Base-by-base conservation (phyloP, 73 alveolate species). In the Blepharisma stoltei region DNA sequence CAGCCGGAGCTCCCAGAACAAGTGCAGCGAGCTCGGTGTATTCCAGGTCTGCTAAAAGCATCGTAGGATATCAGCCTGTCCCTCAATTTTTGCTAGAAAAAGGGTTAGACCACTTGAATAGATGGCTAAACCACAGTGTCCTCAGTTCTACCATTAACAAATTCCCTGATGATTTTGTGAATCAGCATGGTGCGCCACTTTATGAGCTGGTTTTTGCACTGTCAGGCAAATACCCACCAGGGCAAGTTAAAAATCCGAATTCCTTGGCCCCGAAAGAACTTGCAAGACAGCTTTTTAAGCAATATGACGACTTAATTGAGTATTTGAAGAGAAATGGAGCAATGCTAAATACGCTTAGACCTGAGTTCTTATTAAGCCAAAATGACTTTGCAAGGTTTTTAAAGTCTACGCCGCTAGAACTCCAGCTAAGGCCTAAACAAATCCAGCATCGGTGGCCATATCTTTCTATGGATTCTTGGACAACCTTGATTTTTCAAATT, bases 181-280 rank as follows among this genome's bases (percentile, higher is more conserved):
- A 90, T 67, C 90, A 90, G 75, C 91, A 90, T 84, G 99, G 99
- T 48, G 80, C 88, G 46, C 95, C 92, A 25, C 84, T 96, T 53
- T 96, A 87, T 78, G 98, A 94, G 68, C 83, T 96, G 66, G 78
- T 94, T 1, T 81, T 84, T 8, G 88, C 90, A 49, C 75, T 96
- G 68, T 88, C 95, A 66, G 99, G 99, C 8, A 94, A 90, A 85
- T 94, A 88, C 53, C 98, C 99, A 7, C 98, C 98, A 41, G 98
- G 97, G 53, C 83, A 93, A 83, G 83, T 91, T 11, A 90, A 89
- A 27, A 85, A 70, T 48, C 88, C 80, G 50, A 86, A 86, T 65
- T 81, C 67, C 37, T 89, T 81, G 47, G 87, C 90, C 18, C 81
- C 86, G 44, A 94, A 94, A 83, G 89, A 89, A 54, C 92, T 91